A percentile compares a stretch with the other conserved stretches of the same genome.
These are phyloP conservation scores for Nicotiana attenuata DNA, from an alignment of 257 asterid genomes.

Conservation along the genomic window DNA sequence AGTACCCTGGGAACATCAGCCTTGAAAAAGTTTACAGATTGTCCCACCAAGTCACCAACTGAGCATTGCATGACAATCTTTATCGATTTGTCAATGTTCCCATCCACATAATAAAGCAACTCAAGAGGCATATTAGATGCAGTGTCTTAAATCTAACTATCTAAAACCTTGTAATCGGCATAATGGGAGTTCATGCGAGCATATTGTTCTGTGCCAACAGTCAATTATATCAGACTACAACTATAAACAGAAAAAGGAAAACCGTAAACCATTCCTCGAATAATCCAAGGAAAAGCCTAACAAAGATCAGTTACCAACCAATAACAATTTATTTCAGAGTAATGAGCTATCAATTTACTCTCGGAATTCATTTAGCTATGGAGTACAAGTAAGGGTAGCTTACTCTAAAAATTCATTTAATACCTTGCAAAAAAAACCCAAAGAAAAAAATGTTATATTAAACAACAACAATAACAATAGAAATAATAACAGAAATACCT, in stretches of 20 bases:
- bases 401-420: neutral
- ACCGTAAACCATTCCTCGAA: neutral
- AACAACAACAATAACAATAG: neutral
- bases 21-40: neutral
- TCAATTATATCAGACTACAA: neutral
- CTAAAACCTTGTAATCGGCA: neutral
- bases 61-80: neutral
- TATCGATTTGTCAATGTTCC: neutral
- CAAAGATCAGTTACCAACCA: neutral
- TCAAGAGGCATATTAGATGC: neutral
- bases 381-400: neutral
- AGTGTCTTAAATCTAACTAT: neutral
- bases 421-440: neutral
- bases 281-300: neutral
- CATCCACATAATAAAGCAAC: neutral
- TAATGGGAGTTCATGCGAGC: neutral
- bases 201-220: neutral
- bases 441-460: neutral
- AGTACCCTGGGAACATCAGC: too few species aligned
- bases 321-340: neutral
- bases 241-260: neutral
- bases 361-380: neutral
- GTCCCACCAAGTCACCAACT: neutral
- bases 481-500: constrained; percentile 26
- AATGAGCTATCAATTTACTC: neutral